These are phyloP conservation scores for Candida jianshihensis DNA, from an alignment of 805 yeast genomes.

Conservation along the genomic window DNA sequence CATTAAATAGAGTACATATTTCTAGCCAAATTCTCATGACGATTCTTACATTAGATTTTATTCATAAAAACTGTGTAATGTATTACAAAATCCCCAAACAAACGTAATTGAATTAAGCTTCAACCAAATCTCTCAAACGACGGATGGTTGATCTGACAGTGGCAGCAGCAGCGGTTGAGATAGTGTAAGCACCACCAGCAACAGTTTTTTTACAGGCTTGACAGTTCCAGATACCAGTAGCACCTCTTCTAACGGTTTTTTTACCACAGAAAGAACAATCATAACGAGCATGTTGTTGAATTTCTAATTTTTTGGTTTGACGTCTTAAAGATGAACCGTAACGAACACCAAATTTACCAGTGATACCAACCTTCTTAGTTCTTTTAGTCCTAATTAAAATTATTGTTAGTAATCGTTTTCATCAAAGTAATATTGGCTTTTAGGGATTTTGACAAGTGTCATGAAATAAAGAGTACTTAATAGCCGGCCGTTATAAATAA, in stretches of 20 bases:
- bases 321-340: constrained; percentile 99
- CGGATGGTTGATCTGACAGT: constrained; percentile 99
- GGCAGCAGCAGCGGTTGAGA: constrained; percentile 91
- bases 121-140: constrained; percentile 99
- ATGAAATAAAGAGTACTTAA: too few species aligned
- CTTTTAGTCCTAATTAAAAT: constrained; percentile 85
- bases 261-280: constrained; percentile 99
- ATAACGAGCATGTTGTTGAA: constrained; percentile 98
- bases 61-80: constrained; percentile 21
- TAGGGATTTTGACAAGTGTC: too few species aligned
- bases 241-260: constrained; percentile 94
- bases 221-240: constrained; percentile 99
- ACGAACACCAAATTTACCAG: constrained; percentile 99
- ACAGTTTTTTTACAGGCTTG: constrained; percentile 77
- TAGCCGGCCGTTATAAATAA: too few species aligned
- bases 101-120: constrained; percentile 62
- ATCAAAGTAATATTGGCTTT: too few species aligned
- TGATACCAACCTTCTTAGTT: constrained; percentile 99
- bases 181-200: constrained; percentile 19
- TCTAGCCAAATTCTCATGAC: too few species aligned
- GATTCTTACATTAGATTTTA: too few species aligned
- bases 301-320: constrained; percentile 98
- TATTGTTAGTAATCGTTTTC: constrained; percentile 32
- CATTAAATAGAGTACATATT: too few species aligned
- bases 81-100: constrained; percentile 9